Percentiles rank a stretch among this genome's conserved stretches.
Conservation (phyloP, 2,329 filamentous ascomycete species). For the Cordyceps cateniannulata region DNA sequence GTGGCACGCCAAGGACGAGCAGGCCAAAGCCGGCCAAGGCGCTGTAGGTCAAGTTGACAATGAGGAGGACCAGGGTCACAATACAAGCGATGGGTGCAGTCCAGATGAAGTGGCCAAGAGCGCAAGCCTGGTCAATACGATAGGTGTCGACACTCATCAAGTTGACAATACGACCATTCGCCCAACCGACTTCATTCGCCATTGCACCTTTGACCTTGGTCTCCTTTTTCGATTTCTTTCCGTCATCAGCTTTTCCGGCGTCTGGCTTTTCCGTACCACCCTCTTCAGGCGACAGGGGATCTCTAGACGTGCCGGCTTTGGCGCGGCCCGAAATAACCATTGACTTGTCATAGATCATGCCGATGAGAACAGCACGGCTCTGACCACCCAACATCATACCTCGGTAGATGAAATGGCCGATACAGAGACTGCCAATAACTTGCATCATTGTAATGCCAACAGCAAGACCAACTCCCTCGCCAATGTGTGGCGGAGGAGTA, state of each 20-base stretch:
- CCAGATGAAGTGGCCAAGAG: conserved; percentile 89
- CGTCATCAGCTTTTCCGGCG: conserved; percentile 33
- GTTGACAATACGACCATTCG: conserved; percentile 85
- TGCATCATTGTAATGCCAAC: conserved; percentile 84
- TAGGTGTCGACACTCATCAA: conserved; percentile 95
- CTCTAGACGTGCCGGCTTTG: conserved; percentile 65
- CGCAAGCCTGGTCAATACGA: conserved; percentile 80
- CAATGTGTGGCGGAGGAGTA: conserved; percentile 58
- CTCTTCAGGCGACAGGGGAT: conserved; percentile 27
- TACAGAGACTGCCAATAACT: conserved; percentile 69
- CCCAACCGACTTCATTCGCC: conserved; percentile 72
- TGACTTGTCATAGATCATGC: conserved; percentile 84
- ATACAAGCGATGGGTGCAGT: conserved; percentile 72
- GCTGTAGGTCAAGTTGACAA: conserved; percentile 86
- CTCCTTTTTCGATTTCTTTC: conserved; percentile 31
- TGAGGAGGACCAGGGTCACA: conserved; percentile 70
- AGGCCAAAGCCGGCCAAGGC: conserved; percentile 83
- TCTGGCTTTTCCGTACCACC: conserved; percentile 38
- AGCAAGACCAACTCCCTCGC: conserved; percentile 72
- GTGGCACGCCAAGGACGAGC: conserved; percentile 68
- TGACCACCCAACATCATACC: conserved; percentile 91
- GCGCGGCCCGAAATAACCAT: conserved; percentile 85
- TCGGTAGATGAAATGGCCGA: conserved; percentile 86
- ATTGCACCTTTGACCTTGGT: conserved; percentile 21
- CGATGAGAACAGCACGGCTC: conserved; percentile 72